Evolutionary conservation across 176 grass and related monocot genomes (phyloP), one percentile per base, ranked within the genome.

Genomic region (Carex littledalei): DNA sequence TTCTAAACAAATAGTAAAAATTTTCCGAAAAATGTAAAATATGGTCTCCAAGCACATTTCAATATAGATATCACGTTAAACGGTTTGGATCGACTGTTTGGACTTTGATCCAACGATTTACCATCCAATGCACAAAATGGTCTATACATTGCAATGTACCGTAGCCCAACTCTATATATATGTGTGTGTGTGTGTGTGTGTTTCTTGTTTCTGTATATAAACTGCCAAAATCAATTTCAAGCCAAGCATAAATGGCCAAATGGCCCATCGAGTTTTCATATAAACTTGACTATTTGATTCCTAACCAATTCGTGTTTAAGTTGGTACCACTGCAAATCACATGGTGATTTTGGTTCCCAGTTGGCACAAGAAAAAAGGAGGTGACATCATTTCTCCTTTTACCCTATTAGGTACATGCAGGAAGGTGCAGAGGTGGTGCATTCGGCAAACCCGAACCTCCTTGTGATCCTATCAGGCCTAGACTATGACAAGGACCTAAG

Each of bases 351-450:
- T 10, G 1, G 7, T 63, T 63, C 60, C 14, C 70, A 8, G 39
- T 75, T 85, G 67, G 11, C 15, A 63, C 73, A 35, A 41, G 8
- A 14, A 52, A 84, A 89, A 14, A 65, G 73, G 79, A 49, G 53
- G 50, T 73, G 71, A 82, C 13, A 31, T 8, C 79, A 37, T 86
- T 21, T 85, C 47, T 76, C 10, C n/a, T 53, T 53, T 53, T 86
- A 86, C 32, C 34, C 77, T 86, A 84, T 63, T 86, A 98, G 95
- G 89, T 98, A 95, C 78, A 98, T 98, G 93, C 88, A 95, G 76
- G 75, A 84, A 63, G 95, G 95, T 86, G 95, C 95, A 54, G 93
- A 98, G 87, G 82, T 84, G 53, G 89, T 98, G n/a, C 91, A 93
- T 90, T 78, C 83, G 43, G 86, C 89, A 89, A 98, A 98, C 45